Percentiles rank a stretch among this genome's conserved stretches.
These are phyloP conservation scores for Sporothrix variecibatus DNA, from an alignment of 2,329 filamentous ascomycete genomes.

Conservation along the genomic window DNA sequence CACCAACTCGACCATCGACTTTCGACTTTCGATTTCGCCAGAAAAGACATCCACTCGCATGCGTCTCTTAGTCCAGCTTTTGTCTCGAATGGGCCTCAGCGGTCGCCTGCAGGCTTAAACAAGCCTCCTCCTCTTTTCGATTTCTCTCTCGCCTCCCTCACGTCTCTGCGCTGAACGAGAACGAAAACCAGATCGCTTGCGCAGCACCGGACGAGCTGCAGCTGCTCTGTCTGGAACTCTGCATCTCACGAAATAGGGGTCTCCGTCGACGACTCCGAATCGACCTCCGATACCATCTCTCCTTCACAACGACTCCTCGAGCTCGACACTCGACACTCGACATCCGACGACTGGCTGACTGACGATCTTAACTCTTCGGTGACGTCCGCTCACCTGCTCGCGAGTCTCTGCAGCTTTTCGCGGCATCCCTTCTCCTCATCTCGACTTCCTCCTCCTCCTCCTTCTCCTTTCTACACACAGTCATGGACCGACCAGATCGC, in stretches of 20 bases:
- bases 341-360: neutral
- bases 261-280: neutral
- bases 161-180: neutral
- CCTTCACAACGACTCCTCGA: neutral
- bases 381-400: neutral
- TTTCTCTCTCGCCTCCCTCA: neutral
- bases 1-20: neutral
- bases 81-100: conserved; percentile 23
- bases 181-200: neutral
- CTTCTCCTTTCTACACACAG: neutral
- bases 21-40: neutral
- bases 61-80: conserved; percentile 18
- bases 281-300: neutral
- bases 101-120: conserved; percentile 22
- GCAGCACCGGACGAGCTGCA: neutral
- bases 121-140: neutral
- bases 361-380: neutral
- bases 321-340: neutral
- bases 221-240: neutral
- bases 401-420: neutral
- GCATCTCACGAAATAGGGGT: neutral
- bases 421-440: neutral
- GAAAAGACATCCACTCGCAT: conserved; percentile 13
- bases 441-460: neutral
- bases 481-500: conserved; percentile 31